Evolutionary conservation across 2,329 filamentous ascomycete genomes (phyloP).

Genomic region (Monilinia aucupariae): DNA sequence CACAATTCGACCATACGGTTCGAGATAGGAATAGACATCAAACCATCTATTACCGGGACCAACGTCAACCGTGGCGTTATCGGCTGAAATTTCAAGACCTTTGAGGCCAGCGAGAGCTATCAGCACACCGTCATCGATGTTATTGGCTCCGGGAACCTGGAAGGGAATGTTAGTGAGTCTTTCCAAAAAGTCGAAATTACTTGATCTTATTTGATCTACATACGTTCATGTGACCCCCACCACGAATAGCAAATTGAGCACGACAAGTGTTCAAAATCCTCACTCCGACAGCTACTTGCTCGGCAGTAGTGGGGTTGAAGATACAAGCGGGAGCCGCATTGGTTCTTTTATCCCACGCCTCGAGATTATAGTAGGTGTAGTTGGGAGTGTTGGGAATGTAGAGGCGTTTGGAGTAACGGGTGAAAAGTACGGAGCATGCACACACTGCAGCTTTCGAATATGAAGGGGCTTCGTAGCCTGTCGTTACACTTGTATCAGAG

Average conservation of each 20-base stretch:
- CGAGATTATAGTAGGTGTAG: not conserved
- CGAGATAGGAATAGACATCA: slow-evolving; percentile 24
- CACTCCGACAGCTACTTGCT: slow-evolving; percentile 22
- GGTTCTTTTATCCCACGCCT: slow-evolving; percentile 8
- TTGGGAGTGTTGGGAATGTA: not conserved
- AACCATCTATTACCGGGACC: slow-evolving; percentile 39
- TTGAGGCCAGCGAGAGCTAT: slow-evolving; percentile 42
- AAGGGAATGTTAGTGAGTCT: slow-evolving; percentile 3
- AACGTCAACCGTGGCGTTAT: slow-evolving; percentile 33
- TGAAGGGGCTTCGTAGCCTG: not conserved
- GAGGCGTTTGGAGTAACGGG: not conserved
- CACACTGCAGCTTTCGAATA: slow-evolving; percentile 1
- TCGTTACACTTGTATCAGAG: not conserved
- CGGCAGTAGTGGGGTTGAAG: slow-evolving; percentile 3
- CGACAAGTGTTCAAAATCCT: slow-evolving; percentile 18
- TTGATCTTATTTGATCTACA: slow-evolving; percentile 5
- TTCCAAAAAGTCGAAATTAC: not conserved
- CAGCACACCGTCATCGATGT: slow-evolving; percentile 44
- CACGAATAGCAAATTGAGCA: slow-evolving; percentile 29
- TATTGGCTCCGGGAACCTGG: slow-evolving; percentile 43
- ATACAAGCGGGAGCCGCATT: slow-evolving; percentile 10
- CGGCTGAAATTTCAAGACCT: slow-evolving; percentile 28
- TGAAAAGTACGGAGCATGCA: slow-evolving; percentile 7
- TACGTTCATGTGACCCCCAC: slow-evolving; percentile 28
- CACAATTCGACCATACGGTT: slow-evolving; percentile 14